A percentile compares a stretch with the other conserved stretches of the same genome.
Evolutionary conservation across 768 basidiomycete genomes (phyloP).

Genomic region (Pisolithus sp.): DNA sequence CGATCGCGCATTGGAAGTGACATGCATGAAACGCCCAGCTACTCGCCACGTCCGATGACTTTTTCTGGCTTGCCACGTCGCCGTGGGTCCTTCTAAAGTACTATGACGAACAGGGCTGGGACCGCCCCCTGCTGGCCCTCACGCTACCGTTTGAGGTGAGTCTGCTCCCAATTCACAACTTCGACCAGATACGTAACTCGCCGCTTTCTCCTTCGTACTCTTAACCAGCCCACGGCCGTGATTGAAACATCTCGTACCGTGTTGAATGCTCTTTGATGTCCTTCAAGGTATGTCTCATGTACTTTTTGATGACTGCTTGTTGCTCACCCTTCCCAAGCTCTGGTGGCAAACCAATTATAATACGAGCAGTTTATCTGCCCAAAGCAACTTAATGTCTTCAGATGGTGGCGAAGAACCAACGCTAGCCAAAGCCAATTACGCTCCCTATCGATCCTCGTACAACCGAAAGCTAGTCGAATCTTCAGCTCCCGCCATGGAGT

Average conservation of each 20-base stretch:
- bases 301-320: background rate
- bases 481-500: background rate
- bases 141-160: background rate
- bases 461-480: background rate
- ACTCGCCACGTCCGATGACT: background rate
- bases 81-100: background rate
- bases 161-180: background rate
- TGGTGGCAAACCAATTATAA: background rate
- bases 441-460: background rate
- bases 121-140: no score
- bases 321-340: background rate
- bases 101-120: background rate
- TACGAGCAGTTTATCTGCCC: no score
- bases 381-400: background rate
- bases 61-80: conserved; percentile 1
- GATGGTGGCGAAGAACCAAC: no score
- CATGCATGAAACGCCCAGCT: background rate
- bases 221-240: no score
- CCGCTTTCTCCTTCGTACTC: background rate
- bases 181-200: background rate
- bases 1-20: background rate
- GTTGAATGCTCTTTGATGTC: background rate
- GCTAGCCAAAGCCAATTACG: background rate
- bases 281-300: background rate
- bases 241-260: background rate